Base-by-base conservation (phyloP, 257 asterid species). In the Solanum dulcamara region DNA sequence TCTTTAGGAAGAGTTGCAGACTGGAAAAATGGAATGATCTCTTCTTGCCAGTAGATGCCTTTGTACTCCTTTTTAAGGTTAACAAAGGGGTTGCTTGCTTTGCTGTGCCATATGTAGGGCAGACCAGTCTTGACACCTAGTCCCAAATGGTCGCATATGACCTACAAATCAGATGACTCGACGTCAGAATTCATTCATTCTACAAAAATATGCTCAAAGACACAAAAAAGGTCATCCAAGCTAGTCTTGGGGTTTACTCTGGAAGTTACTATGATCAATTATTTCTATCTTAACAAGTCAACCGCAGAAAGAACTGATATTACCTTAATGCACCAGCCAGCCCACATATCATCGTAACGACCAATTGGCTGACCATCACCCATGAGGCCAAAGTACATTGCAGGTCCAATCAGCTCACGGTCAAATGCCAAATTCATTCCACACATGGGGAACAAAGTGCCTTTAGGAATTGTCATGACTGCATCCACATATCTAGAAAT, bases 291-390 rank as follows among this genome's bases (percentile, higher is more conserved):
- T 44, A 44, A 44, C 10, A 24, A 44, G 50, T 60, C 38, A 62
- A 62, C 37, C 37, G 0, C 37, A 40, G 64, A 67, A 71, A 67
- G 48, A 71, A 50, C 3, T 13, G 22, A 84, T 74, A 74, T 74
- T 74, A 74, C 86, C 86, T 84, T 84, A 5, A 67, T 74, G 10
- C 86, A 84, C 86, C 86, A 84, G 18, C 86, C 86, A 11, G 86
- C 86, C 83, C 86, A 84, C 86, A 84, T 84, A 59, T 84, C 86
- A 0, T 84, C 86, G 48, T 84, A 84, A 10, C 86, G 86, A 37
- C 86, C 86, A 67, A 84, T 84, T 28, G 86, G 86, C 83, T 84
- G 86, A 53, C 86, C 86, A 37, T 84, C 86, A 84, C 86, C 86
- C 86, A 84, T 84, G 60, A 84, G 86, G 28, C 86, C 86, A 74